Base-by-base conservation (phyloP, 2,329 filamentous ascomycete genomes). In the Fusarium haematococcum region DNA sequence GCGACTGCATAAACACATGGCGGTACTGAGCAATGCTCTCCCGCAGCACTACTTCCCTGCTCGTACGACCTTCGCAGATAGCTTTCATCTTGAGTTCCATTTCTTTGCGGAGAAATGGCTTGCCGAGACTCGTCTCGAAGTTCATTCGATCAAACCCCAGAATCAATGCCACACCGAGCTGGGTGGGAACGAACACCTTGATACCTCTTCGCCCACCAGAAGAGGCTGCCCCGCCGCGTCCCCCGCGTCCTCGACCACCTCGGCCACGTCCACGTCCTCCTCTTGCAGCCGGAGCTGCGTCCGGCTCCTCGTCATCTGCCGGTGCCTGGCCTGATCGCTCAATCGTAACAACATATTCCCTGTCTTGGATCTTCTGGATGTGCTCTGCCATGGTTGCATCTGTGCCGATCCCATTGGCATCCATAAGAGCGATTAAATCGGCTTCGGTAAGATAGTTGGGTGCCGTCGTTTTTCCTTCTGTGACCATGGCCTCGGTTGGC, bases 361-460 rank as follows among this genome's bases (percentile, higher is more conserved):
- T 88, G 68, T 95, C 91, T 82, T 98, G 95, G 78, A 99, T 97
- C 83, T 96, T 99, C 68, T 94, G 91, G 79, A 99, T 99, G 80
- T 99, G 97, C 79, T 99, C 97, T 0, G 97, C 97, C 97, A 99
- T 99, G 1, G 97, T 99, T 8, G 97, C 97, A 84, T 99, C 97
- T 11, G 97, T 99, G 14, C 97, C 97, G 74, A 99, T 99, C 3
- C 97, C 97, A 80, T 99, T 99, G 52, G 95, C 95, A 84, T 99
- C 97, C 97, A 99, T 99, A 13, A 99, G 89, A 4, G 93, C 93
- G 80, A 99, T 98, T 30, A 99, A 87, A 81, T 99, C 97, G 0
- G 97, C 95, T 81, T 99, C 97, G 0, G 97, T 98, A 33, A 99
- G 88, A 80, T 97, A 98, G 25, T 89, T 90, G 0, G 97, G 97